These are phyloP conservation scores for Mrakiaceae sp. DNA, from an alignment of 1,284 basidiomycete species.

Conservation along the genomic window DNA sequence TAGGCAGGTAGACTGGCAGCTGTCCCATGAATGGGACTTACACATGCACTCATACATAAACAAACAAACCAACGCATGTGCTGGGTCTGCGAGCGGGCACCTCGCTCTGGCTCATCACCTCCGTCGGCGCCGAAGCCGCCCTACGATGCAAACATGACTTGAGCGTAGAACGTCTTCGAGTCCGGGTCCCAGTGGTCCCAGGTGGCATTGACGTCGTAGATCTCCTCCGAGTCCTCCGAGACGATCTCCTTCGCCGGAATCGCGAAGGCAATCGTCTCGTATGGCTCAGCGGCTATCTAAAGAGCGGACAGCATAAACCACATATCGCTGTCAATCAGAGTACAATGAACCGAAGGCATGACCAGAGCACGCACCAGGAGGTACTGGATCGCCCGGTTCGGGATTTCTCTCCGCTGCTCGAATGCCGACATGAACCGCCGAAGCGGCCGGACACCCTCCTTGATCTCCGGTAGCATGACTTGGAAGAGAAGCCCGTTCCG, in stretches of 20 bases:
- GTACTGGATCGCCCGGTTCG: slow-evolving; percentile 94
- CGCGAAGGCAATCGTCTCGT: slow-evolving; percentile 96
- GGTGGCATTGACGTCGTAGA: slow-evolving; percentile 70
- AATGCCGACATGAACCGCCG: slow-evolving; percentile 96
- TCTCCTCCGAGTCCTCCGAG: slow-evolving; percentile 23
- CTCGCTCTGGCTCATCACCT: slow-evolving; percentile 27
- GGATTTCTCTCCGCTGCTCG: slow-evolving; percentile 91
- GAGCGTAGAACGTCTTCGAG: slow-evolving; percentile 60
- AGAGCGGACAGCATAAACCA: neutral
- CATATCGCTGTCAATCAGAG: neutral
- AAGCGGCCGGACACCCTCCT: slow-evolving; percentile 69
- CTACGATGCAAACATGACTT: slow-evolving; percentile 15
- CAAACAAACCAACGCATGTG: too few species aligned
- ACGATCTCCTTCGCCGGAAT: slow-evolving; percentile 96
- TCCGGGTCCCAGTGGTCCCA: slow-evolving; percentile 98
- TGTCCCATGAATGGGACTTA: too few species aligned
- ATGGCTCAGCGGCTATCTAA: slow-evolving; percentile 94
- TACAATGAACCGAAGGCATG: neutral
- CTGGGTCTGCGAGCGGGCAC: too few species aligned
- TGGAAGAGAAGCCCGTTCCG: slow-evolving; percentile 85
- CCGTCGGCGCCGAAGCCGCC: neutral
- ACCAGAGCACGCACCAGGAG: slow-evolving; percentile 13
- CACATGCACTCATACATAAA: too few species aligned
- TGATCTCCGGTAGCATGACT: slow-evolving; percentile 89
- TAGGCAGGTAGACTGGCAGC: too few species aligned